Base-by-base conservation (phyloP, 352 stramenopile genomes). In the Globisporangium radiosum region DNA sequence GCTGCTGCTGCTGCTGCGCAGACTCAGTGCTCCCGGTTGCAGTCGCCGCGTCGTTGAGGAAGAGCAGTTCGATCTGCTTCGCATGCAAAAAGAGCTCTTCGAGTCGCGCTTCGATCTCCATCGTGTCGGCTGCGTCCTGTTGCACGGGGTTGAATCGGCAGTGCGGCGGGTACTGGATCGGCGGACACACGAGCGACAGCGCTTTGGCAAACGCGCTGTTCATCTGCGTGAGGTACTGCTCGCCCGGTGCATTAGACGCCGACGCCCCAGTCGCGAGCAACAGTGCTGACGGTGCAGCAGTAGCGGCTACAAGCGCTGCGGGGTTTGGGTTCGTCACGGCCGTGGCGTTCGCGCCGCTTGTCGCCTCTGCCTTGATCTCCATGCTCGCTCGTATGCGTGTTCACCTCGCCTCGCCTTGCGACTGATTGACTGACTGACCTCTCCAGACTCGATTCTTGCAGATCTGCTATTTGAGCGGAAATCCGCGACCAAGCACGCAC, bases 91-190 rank as follows among this genome's bases (percentile, higher is more conserved):
- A 93, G 63, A 91, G 89, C 58, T 87, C 72, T 59, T 89, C 77
- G 11, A 93, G 71, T 8, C 76, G 75, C 52, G 68, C 60, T 49
- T 90, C 76, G 58, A 91, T 74, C 73, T 91, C 83, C 40, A 71
- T 68, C 48, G 81, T 85, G 68, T 93, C 83, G 44, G 83, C 81
- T 15, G 83, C 76, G 60, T 93, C 83, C 47, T 86, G 76, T 38
- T 88, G 83, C 62, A 93, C 77, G 4, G 83, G 83, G 56, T 93
- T 93, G 53, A 89, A 87, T n/a, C 81, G 83, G 58, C 78, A 89
- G 63, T 90, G 83, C 52, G 83, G 83, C 42, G 83, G 81, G 68
- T 93, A 93, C 68, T 91, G 79, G 60, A 93, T 90, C 11, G 78
- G 81, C 39, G 83, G 77, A 43, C 82, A 88, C 60, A 91, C 83